These are phyloP conservation scores for Colletotrichum simmondsii DNA, from an alignment of 2,329 filamentous ascomycete genomes.

Conservation along the genomic window DNA sequence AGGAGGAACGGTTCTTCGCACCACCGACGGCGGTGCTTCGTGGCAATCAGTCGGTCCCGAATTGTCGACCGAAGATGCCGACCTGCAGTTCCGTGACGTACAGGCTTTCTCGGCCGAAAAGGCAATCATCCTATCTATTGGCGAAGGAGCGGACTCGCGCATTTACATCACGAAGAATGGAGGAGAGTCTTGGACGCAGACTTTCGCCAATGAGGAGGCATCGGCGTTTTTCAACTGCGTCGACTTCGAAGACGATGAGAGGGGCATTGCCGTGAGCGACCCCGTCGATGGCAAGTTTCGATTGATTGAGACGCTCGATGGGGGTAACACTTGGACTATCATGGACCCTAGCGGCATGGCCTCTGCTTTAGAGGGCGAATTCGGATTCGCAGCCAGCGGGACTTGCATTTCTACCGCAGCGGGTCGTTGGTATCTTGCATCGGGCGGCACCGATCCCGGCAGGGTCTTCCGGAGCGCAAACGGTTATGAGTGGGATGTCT, in stretches of 20 bases:
- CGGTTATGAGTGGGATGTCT: constrained; percentile 41
- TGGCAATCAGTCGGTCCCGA: constrained; percentile 44
- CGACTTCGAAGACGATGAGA: constrained; percentile 39
- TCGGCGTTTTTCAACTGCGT: constrained; percentile 48
- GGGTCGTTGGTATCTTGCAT: constrained; percentile 43
- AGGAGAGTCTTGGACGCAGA: constrained; percentile 40
- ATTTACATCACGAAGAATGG: constrained; percentile 44
- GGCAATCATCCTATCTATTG: constrained; percentile 51
- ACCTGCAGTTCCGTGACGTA: constrained; percentile 46
- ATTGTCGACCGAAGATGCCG: constrained; percentile 36
- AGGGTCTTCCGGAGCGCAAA: constrained; percentile 42
- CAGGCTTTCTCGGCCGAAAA: constrained; percentile 53
- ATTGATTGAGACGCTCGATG: constrained; percentile 44
- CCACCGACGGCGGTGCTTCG: constrained; percentile 42
- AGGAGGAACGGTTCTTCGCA: constrained; percentile 43
- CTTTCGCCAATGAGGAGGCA: constrained; percentile 42
- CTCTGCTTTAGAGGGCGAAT: constrained; percentile 41
- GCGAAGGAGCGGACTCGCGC: constrained; percentile 43
- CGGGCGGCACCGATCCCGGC: constrained; percentile 42
- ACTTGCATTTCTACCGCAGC: constrained; percentile 44
- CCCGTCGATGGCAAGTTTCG: constrained; percentile 46
- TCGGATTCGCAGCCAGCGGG: constrained; percentile 46
- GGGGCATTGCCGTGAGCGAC: constrained; percentile 45
- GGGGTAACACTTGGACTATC: constrained; percentile 41
- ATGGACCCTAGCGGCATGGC: constrained; percentile 41